These are phyloP conservation scores for Colletotrichum endophyticum DNA, from an alignment of 2,329 filamentous ascomycete genomes.

Conservation along the genomic window DNA sequence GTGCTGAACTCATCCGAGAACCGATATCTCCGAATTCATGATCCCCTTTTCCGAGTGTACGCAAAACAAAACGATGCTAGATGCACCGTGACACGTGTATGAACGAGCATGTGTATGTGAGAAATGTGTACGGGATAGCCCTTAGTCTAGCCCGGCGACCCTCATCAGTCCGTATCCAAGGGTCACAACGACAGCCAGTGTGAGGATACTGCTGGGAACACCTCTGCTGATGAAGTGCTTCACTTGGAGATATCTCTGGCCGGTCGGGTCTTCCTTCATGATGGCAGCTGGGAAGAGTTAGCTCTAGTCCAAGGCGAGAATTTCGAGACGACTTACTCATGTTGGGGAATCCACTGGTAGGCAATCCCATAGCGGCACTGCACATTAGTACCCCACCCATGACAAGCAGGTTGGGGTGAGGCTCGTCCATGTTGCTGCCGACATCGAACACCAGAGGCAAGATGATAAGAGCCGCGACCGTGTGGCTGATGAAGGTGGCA, in stretches of 20 bases:
- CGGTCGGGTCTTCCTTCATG: conserved; percentile 98
- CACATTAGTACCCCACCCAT: conserved; percentile 98
- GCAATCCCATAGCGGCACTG: conserved; percentile 94
- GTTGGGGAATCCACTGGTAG: conserved; percentile 96
- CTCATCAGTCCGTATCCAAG: conserved; percentile 92
- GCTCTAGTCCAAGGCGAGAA: too few relatives aligned
- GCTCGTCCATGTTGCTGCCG: conserved; percentile 82
- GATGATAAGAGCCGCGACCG: conserved; percentile 93
- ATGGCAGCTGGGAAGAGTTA: conserved; percentile 74
- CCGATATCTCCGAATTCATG: not conserved
- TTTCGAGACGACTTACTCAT: conserved; percentile 77
- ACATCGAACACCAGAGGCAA: conserved; percentile 89
- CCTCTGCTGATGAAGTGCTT: conserved; percentile 96
- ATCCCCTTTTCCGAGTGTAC: not conserved
- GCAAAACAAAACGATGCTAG: not conserved
- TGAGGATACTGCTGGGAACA: conserved; percentile 83
- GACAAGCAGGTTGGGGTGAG: conserved; percentile 91
- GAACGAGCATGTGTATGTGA: not conserved
- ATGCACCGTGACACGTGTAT: not conserved
- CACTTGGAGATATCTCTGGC: conserved; percentile 89
- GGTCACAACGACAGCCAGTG: conserved; percentile 82
- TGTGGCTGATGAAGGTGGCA: conserved; percentile 97
- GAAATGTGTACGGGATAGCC: not conserved
- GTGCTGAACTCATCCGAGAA: not conserved
- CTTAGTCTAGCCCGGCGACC: conserved; percentile 65